Evolutionary conservation across 768 basidiomycete species (phyloP), one percentile per base, ranked within the genome.

Genomic region (Xerocomellus dryophilus): DNA sequence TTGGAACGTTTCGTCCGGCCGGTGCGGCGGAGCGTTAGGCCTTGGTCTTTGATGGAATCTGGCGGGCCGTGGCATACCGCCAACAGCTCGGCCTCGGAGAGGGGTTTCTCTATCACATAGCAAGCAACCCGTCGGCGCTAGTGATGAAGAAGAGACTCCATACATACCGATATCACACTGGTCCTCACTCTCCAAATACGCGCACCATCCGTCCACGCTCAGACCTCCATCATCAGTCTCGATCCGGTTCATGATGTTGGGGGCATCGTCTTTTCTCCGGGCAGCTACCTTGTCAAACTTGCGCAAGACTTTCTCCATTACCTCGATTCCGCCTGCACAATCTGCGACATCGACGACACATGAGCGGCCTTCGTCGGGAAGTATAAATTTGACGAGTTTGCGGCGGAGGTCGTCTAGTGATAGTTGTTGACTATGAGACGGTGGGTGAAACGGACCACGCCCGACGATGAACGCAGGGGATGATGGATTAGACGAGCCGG

Each of bases 121-220:
- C n/a, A n/a, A n/a, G n/a, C n/a, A 2, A 29, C 0, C 12, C 3
- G 43, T 60, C 9, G 53, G 40, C 7, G 20, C 14, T 6, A 17
- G 18, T 8, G 29, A 36, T 0, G 14, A 32, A 41, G 23, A 39
- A 29, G 20, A 29, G 54, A 43, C 0, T 0, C 0, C 12, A 41
- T 8, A 72, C 81, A 56, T 61, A 85, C 83, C 79, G 57, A 73
- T 71, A 9, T 77, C 79, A 53, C 79, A 79, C 21, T 83, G 65
- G 29, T 83, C 66, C 5, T 73, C 72, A 5, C 76, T 80, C 66
- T 89, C 88, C 21, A 90, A 73, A 68, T 82, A 96, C 0, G 93
- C 86, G 27, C 84, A 89, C 92, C 93, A 97, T 2, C 93, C 93
- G 60, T 94, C 92, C 2, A 97, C 85, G 49, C 80, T 82, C 14